Evolutionary conservation across 345 rosid genomes (phyloP), one percentile per base, ranked within the genome.

Genomic region (Murraya koenigii): DNA sequence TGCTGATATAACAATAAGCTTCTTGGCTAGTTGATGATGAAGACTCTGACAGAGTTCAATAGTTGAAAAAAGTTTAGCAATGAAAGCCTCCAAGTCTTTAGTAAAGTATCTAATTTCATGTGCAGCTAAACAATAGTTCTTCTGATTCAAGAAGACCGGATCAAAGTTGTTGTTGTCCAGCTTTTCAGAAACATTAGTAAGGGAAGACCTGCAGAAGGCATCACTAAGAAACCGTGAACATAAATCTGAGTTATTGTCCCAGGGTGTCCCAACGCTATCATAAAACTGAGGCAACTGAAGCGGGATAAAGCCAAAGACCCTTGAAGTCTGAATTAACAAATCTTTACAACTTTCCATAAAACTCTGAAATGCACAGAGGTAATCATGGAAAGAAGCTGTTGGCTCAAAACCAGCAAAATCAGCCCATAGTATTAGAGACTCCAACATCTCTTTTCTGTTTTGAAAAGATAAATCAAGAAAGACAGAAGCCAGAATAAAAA

Each of bases 1-100:
- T 62, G 95, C 90, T 72, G 87, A 87, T 83, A 79, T 72, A 72
- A 87, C 56, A 39, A 86, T 81, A 80, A 93, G 83, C 82, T 87
- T 90, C 84, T 80, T 87, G 19, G 90, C 84, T 55, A 93, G 87
- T 75, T 81, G 90, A 81, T 65, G 87, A 80, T 90, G 94, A 82
- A 88, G 84, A 81, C 76, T 87, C 94, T 94, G 90, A 78, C 93
- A 93, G 47, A 68, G 78, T 79, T 90, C 95, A 69, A 89, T 72
- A 26, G 86, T 81, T 79, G 87, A 84, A 81, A 78, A 78, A 80
- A 93, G 94, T 77, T 84, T 79, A 75, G 70, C 75, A 59, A 89
- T 75, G 28, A 93, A 82, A 67, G 26, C 49, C 75, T 89, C 93
- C 63, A 93, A 71, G 79, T 82, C 90, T 71, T 80, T 86, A 54